Base-by-base conservation (phyloP, 768 basidiomycete species). In the Mycena galericulata region DNA sequence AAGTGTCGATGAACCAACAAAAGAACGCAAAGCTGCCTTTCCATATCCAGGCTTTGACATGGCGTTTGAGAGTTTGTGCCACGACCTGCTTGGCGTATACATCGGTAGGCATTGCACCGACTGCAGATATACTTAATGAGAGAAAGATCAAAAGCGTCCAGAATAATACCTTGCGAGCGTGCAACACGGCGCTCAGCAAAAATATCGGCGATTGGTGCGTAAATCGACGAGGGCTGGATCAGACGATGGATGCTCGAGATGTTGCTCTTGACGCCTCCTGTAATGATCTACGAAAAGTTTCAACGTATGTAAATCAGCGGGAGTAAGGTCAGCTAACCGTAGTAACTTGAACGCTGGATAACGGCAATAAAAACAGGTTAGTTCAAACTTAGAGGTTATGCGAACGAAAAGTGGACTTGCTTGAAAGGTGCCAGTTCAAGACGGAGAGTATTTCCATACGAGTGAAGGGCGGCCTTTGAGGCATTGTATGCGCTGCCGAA, bases 351-450 rank as follows among this genome's bases (percentile, higher is more conserved):
- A 62, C 57, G 3, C 59, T 66, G n/a, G 20, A 10, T 10, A 3
- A 30, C 18, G 4, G 17, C 4, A 62, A 49, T 10, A 29, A 22
- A 17, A 18, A 53, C 29, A 14, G 24, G 38, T 50, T 32, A 29
- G 9, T 24, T 7, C 12, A 17, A 2, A 12, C 34, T 4, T 38
- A 14, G 34, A 14, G 34, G 34, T 32, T 4, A n/a, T 27, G 24
- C 22, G 20, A 27, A 22, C 4, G 11, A 4, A 15, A 43, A 5
- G 10, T 54, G 4, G 17, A 50, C 58, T 38, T 53, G 74, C 79
- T 73, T 71, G 70, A 81, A 80, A 11, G 80, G 80, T n/a, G 68
- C 75, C 18, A 81, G 61, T 50, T 81, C 80, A 12, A 80, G 57
- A 2, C 80, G 72, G 14, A 81, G 66, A 6, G 76, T 78, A 65